Conservation (phyloP, 441 rosid genomes). For the Erodium moschatum region DNA sequence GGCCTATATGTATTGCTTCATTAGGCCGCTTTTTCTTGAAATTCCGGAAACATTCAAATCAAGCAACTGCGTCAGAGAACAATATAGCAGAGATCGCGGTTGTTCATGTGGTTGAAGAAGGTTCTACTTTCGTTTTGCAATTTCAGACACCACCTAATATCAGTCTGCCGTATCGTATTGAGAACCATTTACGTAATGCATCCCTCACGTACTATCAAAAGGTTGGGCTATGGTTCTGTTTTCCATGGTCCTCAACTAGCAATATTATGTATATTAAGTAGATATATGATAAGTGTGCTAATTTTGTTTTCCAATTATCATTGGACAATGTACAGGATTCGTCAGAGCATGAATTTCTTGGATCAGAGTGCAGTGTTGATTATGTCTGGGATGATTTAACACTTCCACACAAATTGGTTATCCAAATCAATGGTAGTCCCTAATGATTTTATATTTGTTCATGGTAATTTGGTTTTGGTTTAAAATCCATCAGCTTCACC, state of each 20-base stretch:
- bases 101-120: slow-evolving; percentile 74
- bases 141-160: slow-evolving; percentile 69
- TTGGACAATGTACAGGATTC: slow-evolving; percentile 53
- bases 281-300: slow-evolving; percentile 16
- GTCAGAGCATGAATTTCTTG: slow-evolving; percentile 70
- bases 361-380: slow-evolving; percentile 50
- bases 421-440: slow-evolving; percentile 59
- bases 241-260: slow-evolving; percentile 13
- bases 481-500: neutral
- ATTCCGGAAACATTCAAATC: slow-evolving; percentile 58
- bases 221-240: slow-evolving; percentile 41
- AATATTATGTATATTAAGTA: slow-evolving; percentile 13
- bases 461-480: neutral
- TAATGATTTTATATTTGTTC: slow-evolving; percentile 16
- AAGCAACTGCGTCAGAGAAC: slow-evolving; percentile 29
- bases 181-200: slow-evolving; percentile 57
- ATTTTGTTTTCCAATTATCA: slow-evolving; percentile 12
- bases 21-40: slow-evolving; percentile 81
- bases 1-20: slow-evolving; percentile 86
- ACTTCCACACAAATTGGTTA: slow-evolving; percentile 78
- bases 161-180: slow-evolving; percentile 78
- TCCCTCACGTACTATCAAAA: slow-evolving; percentile 77
- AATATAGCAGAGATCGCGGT: slow-evolving; percentile 52
- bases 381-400: slow-evolving; percentile 94
- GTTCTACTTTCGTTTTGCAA: slow-evolving; percentile 69